phyloP scores from a whole-genome alignment of 2,329 filamentous ascomycete species.

The Cryphonectria radicalis region DNA sequence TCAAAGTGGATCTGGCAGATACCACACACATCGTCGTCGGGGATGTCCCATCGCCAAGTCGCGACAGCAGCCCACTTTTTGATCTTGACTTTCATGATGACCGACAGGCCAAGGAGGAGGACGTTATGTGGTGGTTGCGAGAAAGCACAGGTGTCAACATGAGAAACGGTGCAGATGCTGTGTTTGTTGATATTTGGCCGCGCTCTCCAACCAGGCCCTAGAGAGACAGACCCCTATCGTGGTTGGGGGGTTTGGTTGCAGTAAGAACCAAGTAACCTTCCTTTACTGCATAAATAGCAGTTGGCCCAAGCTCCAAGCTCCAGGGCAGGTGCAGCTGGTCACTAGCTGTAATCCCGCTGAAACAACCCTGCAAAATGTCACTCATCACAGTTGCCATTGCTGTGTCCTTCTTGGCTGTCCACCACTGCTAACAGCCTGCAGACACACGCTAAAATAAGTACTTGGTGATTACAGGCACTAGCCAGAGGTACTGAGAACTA shows the following conservation, averaged over 20 bases:
- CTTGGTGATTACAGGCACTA: no score
- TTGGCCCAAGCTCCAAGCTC: constrained; percentile 7
- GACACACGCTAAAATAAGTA: background rate
- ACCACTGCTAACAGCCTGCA: background rate
- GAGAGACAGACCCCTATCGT: background rate
- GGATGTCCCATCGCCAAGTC: constrained; percentile 97
- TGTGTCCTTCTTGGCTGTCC: background rate
- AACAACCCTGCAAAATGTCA: background rate
- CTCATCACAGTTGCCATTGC: background rate
- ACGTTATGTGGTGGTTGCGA: background rate
- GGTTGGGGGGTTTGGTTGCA: no score
- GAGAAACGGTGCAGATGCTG: background rate
- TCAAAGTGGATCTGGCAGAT: constrained; percentile 99
- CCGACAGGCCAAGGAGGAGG: no score
- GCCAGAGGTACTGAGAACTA: background rate
- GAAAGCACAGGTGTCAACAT: background rate
- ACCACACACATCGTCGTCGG: constrained; percentile 95
- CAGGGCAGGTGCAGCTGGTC: background rate
- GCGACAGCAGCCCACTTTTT: constrained; percentile 92
- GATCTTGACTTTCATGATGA: constrained; percentile 89
- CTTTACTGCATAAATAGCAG: background rate
- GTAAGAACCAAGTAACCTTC: no score
- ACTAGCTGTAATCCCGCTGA: background rate
- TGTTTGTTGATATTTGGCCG: background rate
- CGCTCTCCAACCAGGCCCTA: background rate